These are phyloP conservation scores for Taphrina sp. DNA, from an alignment of 1,139 yeast species.

Conservation along the genomic window DNA sequence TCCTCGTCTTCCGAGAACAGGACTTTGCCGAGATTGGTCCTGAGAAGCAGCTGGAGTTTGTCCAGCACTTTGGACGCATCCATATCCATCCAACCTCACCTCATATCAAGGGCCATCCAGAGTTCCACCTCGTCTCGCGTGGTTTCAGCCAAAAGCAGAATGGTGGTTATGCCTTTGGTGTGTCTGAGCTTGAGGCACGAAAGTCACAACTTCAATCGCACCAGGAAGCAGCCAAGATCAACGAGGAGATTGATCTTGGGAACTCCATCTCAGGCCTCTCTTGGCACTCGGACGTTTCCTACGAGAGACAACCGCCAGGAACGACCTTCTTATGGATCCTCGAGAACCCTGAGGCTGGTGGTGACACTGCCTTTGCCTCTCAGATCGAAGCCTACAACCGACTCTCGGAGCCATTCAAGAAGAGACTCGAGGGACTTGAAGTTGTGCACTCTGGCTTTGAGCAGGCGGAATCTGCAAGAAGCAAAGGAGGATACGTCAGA, in stretches of 20 bases:
- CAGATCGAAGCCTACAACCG: conserved; percentile 58
- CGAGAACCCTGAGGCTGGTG: conserved; percentile 57
- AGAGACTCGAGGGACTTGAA: conserved; percentile 52
- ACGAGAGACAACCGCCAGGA: conserved; percentile 65
- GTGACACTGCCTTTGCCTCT: conserved; percentile 61
- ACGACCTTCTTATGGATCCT: conserved; percentile 56
- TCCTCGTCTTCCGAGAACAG: conserved; percentile 64
- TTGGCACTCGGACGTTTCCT: conserved; percentile 62
- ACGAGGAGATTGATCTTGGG: conserved; percentile 39
- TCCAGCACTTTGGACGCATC: conserved; percentile 57
- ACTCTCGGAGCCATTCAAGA: conserved; percentile 55
- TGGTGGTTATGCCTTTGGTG: conserved; percentile 4
- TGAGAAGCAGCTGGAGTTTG: conserved; percentile 50
- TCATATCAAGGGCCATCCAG: conserved; percentile 51
- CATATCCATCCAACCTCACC: conserved; percentile 53
- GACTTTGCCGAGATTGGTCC: conserved; percentile 61
- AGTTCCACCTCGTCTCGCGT: conserved; percentile 57
- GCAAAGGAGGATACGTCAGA: conserved; percentile 53
- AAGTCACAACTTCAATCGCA: conserved; percentile 1
- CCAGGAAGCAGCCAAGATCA: conserved; percentile 12
- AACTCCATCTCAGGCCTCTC: conserved; percentile 45
- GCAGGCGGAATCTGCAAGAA: conserved; percentile 51
- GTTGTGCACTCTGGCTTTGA: conserved; percentile 56
- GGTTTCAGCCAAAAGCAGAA: conserved; percentile 33
- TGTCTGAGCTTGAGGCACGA: background rate